These are phyloP conservation scores for Nannochloropsis gaditana DNA, from an alignment of 108 stramenopile genomes.

Conservation along the genomic window DNA sequence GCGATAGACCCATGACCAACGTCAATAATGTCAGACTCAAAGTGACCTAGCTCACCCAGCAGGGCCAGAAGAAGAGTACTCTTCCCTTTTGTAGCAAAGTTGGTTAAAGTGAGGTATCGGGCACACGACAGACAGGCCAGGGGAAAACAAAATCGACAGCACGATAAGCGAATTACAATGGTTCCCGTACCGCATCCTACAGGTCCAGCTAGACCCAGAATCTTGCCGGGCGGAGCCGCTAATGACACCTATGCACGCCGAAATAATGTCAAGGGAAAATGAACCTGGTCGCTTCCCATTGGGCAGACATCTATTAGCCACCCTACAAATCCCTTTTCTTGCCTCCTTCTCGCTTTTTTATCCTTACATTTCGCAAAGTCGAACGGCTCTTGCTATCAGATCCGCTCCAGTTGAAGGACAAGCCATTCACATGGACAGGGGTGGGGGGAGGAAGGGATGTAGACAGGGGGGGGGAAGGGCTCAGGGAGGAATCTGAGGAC, in stretches of 20 bases:
- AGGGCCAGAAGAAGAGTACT: slow-evolving; percentile 39
- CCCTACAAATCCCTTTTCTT: background rate
- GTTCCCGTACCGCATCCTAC: background rate
- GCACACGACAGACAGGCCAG: background rate
- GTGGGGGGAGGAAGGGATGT: background rate
- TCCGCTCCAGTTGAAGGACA: background rate
- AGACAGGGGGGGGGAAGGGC: background rate
- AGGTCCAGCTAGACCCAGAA: background rate
- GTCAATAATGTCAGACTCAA: slow-evolving; percentile 60
- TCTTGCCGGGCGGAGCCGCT: background rate
- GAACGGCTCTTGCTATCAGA: background rate
- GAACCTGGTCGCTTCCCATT: too few species aligned
- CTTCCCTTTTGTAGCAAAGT: slow-evolving; percentile 7
- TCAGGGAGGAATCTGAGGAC: too few species aligned
- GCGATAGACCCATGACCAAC: slow-evolving; percentile 51
- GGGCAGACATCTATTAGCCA: background rate
- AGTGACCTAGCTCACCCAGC: slow-evolving; percentile 44
- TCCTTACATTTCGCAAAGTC: background rate
- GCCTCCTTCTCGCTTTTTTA: background rate
- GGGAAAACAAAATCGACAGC: background rate
- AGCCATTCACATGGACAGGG: background rate
- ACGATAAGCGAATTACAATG: background rate
- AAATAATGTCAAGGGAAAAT: too few species aligned
- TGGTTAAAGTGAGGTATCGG: background rate
- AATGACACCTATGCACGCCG: background rate